Evolutionary conservation across 169 alveolate species (phyloP).

Genomic region (Theileria orientalis): DNA sequence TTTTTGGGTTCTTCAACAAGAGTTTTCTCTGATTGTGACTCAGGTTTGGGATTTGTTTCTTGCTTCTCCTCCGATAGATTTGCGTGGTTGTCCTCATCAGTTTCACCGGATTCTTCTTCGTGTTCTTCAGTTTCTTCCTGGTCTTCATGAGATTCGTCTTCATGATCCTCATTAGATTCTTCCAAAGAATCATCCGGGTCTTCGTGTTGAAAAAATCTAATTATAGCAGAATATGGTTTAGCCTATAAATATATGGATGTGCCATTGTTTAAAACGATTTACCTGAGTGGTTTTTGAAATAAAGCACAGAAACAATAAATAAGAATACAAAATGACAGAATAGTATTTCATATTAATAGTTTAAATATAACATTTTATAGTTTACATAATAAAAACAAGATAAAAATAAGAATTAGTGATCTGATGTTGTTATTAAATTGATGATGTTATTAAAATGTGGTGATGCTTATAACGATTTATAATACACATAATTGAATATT

Average conservation of each 20-base stretch:
- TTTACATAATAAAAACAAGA: background rate
- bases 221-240: background rate
- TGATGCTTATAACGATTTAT: too few relatives aligned
- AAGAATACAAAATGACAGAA: background rate
- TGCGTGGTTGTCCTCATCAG: background rate
- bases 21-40: constrained; percentile 7
- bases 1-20: constrained; percentile 33
- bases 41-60: background rate
- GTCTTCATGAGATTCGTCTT: too few relatives aligned
- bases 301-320: background rate
- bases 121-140: background rate
- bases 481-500: background rate
- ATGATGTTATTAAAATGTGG: background rate
- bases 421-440: background rate
- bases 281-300: background rate
- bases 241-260: background rate
- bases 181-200: background rate
- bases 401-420: background rate
- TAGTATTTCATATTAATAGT: background rate
- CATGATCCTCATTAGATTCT: background rate
- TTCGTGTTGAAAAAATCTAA: background rate
- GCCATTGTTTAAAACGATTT: background rate
- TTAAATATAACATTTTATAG: background rate
- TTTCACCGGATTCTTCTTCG: background rate
- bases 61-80: background rate